Evolutionary conservation across 2,329 filamentous ascomycete genomes (phyloP).

Genomic region (Pyricularia sp.): DNA sequence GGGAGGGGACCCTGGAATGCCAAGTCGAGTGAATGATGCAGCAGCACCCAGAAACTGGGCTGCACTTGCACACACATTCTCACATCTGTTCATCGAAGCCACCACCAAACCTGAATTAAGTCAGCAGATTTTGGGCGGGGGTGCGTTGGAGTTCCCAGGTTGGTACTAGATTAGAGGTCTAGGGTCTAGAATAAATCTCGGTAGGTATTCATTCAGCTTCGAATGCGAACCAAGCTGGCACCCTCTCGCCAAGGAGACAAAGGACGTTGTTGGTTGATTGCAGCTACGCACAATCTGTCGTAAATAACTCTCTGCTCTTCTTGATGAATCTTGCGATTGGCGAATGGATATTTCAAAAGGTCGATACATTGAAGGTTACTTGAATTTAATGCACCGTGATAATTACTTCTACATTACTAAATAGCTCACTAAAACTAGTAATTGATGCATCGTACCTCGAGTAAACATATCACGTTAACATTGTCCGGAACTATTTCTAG

Average conservation of each 20-base stretch:
- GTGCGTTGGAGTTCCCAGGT: neutral
- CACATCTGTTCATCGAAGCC: neutral
- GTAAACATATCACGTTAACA: no score
- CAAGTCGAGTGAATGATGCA: neutral
- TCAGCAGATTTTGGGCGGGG: neutral
- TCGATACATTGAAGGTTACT: no score
- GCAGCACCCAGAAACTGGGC: neutral
- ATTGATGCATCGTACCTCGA: no score
- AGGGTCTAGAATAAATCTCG: no score
- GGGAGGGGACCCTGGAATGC: neutral
- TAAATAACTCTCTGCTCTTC: neutral
- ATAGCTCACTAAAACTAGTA: no score
- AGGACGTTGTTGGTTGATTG: neutral
- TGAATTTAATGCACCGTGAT: no score
- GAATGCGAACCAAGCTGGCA: neutral
- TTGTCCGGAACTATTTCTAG: no score
- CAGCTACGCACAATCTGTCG: neutral
- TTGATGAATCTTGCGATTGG: neutral
- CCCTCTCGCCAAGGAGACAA: neutral
- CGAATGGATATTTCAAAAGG: neutral
- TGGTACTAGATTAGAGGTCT: no score
- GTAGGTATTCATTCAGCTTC: no score
- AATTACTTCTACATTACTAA: no score
- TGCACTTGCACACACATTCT: neutral
- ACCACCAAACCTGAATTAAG: neutral